Evolutionary conservation across 2,329 filamentous ascomycete species (phyloP).

Genomic region (Xylariaceae sp.): DNA sequence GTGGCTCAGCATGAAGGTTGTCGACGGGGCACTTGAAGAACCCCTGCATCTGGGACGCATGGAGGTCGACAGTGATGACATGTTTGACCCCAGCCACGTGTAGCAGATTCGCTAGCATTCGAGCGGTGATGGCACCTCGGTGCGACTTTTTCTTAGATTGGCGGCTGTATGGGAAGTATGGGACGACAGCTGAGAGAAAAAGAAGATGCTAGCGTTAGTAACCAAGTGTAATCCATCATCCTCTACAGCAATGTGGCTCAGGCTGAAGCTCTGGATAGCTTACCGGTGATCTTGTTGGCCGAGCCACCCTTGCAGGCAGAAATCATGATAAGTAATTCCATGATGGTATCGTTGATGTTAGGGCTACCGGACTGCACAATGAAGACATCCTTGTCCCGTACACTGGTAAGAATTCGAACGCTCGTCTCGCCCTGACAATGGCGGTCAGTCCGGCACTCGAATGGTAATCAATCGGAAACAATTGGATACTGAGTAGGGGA

Average conservation of each 20-base stretch:
- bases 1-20: conserved; percentile 92
- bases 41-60: conserved; percentile 98
- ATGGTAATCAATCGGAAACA: background rate
- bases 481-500: background rate
- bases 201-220: conserved; percentile 15
- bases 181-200: conserved; percentile 68
- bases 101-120: conserved; percentile 95
- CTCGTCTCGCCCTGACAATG: conserved; percentile 66
- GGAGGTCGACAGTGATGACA: conserved; percentile 95
- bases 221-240: conserved; percentile 3
- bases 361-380: conserved; percentile 96
- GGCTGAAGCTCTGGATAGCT: conserved; percentile 32
- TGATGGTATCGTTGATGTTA: conserved; percentile 97
- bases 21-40: conserved; percentile 98
- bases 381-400: conserved; percentile 98
- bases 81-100: conserved; percentile 94
- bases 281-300: conserved; percentile 94
- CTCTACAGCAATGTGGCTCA: background rate
- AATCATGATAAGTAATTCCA: conserved; percentile 99
- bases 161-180: conserved; percentile 98
- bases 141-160: conserved; percentile 99
- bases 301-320: conserved; percentile 98
- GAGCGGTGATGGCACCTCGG: conserved; percentile 91
- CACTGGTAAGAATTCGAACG: conserved; percentile 70
- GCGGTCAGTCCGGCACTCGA: conserved; percentile 26